Conservation (phyloP, 352 stramenopile species). For the Thalassiosira livingstoniorum region DNA sequence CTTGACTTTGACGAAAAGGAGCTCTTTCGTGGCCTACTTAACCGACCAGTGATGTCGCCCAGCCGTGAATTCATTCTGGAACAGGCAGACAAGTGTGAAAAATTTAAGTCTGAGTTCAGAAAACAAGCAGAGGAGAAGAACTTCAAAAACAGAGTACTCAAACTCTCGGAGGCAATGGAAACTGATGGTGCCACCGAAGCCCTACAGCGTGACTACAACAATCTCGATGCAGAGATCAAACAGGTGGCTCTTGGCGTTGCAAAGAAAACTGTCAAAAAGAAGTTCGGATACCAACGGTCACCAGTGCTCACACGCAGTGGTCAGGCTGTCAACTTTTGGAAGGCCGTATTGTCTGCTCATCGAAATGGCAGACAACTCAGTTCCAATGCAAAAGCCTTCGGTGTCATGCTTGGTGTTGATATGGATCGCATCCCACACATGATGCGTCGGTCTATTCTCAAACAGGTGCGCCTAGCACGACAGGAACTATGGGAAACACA, state of each 20-base stretch:
- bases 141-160: conserved; percentile 8
- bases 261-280: neutral
- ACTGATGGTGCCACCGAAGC: neutral
- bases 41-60: conserved; percentile 5
- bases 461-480: neutral
- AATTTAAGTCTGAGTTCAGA: conserved; percentile 11
- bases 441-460: neutral
- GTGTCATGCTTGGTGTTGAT: neutral
- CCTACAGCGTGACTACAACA: neutral
- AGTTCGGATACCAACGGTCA: too few relatives aligned
- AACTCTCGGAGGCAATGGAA: neutral
- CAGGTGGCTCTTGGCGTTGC: neutral
- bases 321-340: neutral
- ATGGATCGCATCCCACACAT: neutral
- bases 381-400: neutral
- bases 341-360: neutral
- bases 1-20: neutral
- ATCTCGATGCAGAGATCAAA: neutral
- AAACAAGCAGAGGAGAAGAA: conserved; percentile 23
- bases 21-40: conserved; percentile 2
- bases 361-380: neutral
- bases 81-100: conserved; percentile 35
- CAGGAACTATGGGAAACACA: too few relatives aligned
- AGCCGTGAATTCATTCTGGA: conserved; percentile 29
- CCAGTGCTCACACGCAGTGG: neutral